Conservation (phyloP, 257 asterid species). For the Gentiana dahurica region DNA sequence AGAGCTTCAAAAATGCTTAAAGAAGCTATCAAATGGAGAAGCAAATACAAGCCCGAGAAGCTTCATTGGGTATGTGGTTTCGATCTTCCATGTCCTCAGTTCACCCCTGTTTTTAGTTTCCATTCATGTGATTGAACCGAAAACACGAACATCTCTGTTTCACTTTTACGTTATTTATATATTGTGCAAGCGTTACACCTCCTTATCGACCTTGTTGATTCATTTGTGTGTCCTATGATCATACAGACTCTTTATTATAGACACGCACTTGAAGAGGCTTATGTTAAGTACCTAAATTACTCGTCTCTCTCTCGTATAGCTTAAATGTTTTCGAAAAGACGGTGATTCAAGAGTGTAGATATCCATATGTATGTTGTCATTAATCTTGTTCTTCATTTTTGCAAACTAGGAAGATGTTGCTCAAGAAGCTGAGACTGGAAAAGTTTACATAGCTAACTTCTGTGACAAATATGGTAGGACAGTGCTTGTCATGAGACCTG, state of each 20-base stretch:
- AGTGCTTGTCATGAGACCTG: conserved; percentile 58
- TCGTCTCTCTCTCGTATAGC: no score
- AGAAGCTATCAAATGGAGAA: conserved; percentile 56
- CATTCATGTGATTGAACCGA: neutral
- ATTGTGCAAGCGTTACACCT: neutral
- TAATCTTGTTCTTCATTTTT: no score
- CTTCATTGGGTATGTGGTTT: conserved; percentile 39
- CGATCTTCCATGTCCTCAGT: neutral
- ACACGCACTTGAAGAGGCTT: no score
- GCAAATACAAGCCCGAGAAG: conserved; percentile 41
- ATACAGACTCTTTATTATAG: no score
- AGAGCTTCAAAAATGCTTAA: conserved; percentile 49
- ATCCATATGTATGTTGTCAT: no score
- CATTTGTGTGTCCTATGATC: no score
- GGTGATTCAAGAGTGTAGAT: no score
- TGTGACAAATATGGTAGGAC: conserved; percentile 43
- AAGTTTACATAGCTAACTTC: conserved; percentile 45
- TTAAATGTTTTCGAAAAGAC: no score
- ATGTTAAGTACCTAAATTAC: no score
- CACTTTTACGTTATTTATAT: no score
- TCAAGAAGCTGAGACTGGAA: conserved; percentile 45
- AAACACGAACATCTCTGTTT: no score
- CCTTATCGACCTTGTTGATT: neutral
- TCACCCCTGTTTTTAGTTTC: neutral
- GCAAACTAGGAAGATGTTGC: conserved; percentile 41